A percentile compares a stretch with the other conserved stretches of the same genome.
phyloP scores from a whole-genome alignment of 1,284 basidiomycete species.

The Cutaneotrichosporon sp. region DNA sequence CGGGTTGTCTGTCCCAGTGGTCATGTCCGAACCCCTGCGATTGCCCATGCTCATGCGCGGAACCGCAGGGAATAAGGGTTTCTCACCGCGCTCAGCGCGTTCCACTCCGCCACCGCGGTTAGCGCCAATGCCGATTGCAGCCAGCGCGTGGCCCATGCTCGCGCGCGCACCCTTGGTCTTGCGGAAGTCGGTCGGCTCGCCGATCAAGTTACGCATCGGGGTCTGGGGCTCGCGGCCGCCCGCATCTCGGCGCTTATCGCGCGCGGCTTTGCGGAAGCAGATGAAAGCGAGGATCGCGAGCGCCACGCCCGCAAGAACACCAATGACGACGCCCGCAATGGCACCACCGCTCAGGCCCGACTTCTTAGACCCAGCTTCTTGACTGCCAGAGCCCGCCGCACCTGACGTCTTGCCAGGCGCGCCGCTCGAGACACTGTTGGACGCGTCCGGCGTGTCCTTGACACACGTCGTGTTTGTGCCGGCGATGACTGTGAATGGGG shows the following conservation, averaged over 20 bases:
- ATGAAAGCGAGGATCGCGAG: constrained; percentile 30
- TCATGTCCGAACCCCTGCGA: not conserved
- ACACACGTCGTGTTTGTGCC: constrained; percentile 36
- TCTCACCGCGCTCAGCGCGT: constrained; percentile 3
- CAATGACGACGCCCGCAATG: constrained; percentile 47
- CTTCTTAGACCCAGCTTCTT: constrained; percentile 6
- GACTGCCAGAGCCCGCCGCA: not conserved
- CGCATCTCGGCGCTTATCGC: constrained; percentile 4
- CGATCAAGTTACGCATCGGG: constrained; percentile 12
- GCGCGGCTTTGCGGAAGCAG: constrained; percentile 20
- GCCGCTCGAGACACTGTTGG: constrained; percentile 4
- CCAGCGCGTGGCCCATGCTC: constrained; percentile 2
- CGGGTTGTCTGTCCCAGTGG: constrained; percentile 14
- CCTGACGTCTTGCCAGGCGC: not conserved
- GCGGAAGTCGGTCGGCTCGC: constrained; percentile 19
- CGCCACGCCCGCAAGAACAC: constrained; percentile 35
- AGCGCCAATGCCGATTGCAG: not conserved
- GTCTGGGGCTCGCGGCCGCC: constrained; percentile 1
- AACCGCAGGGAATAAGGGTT: not conserved
- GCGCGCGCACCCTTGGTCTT: constrained; percentile 12
- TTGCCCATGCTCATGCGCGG: not conserved
- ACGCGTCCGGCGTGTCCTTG: constrained; percentile 6
- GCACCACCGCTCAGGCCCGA: constrained; percentile 35
- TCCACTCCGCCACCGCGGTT: not conserved
- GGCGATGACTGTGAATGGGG: constrained; percentile 34